Percentiles rank a stretch among this genome's conserved stretches.
Evolutionary conservation across 345 rosid genomes (phyloP).

Genomic region (Tarenaya hassleriana): DNA sequence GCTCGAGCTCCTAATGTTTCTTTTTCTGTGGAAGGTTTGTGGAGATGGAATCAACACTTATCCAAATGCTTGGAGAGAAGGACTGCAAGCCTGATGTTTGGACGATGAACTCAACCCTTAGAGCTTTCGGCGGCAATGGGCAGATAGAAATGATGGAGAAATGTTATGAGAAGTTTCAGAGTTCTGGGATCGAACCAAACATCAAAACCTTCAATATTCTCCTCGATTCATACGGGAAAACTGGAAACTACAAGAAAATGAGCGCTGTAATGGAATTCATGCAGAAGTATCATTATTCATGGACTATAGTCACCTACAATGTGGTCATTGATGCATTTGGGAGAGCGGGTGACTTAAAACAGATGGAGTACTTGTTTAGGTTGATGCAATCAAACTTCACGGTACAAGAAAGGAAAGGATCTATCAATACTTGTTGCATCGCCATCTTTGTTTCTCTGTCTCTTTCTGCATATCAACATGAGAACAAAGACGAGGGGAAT

Average conservation of each 20-base stretch:
- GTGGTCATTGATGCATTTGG: constrained; percentile 87
- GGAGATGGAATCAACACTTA: constrained; percentile 80
- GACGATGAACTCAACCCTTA: constrained; percentile 86
- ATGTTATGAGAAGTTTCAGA: constrained; percentile 89
- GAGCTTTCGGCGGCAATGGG: constrained; percentile 82
- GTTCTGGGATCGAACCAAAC: constrained; percentile 80
- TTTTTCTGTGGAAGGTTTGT: constrained; percentile 52
- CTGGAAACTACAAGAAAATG: constrained; percentile 72
- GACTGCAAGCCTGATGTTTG: constrained; percentile 81
- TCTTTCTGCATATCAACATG: too few species aligned
- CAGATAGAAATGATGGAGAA: constrained; percentile 85
- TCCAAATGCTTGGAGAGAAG: constrained; percentile 63
- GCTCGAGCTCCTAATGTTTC: neutral
- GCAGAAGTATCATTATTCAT: constrained; percentile 86
- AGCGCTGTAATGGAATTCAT: constrained; percentile 89
- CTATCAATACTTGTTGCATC: too few species aligned
- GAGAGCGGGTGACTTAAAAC: constrained; percentile 75
- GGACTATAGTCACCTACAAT: constrained; percentile 94
- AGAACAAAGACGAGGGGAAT: constrained; percentile 64
- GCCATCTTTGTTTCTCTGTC: too few species aligned
- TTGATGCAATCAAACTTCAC: constrained; percentile 83
- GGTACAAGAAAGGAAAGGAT: too few species aligned
- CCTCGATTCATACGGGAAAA: constrained; percentile 78
- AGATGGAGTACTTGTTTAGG: constrained; percentile 82
- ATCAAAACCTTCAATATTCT: constrained; percentile 84